These are phyloP conservation scores for Xylaria hypoxylon DNA, from an alignment of 2,329 filamentous ascomycete species.

Conservation along the genomic window DNA sequence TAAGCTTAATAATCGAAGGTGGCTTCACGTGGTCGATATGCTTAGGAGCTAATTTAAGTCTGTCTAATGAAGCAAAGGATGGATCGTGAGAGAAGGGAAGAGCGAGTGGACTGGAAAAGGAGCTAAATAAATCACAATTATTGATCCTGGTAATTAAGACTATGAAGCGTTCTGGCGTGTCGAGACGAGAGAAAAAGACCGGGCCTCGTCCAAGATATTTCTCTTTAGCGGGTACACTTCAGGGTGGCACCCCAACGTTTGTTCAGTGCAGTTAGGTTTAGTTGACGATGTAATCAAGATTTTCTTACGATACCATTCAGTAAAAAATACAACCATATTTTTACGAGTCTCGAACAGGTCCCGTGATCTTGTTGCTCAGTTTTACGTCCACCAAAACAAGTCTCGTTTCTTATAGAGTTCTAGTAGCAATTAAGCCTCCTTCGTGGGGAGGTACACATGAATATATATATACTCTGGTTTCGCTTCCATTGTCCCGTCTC, in stretches of 20 bases:
- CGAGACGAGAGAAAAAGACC: constrained; percentile 30
- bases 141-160: constrained; percentile 36
- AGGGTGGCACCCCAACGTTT: constrained; percentile 50
- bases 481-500: neutral
- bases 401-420: neutral
- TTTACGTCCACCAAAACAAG: neutral
- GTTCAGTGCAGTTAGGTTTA: constrained; percentile 51
- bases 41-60: constrained; percentile 52
- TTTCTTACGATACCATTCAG: constrained; percentile 61
- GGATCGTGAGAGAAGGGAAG: constrained; percentile 25
- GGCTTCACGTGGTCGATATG: constrained; percentile 44
- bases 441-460: neutral
- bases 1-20: constrained; percentile 42
- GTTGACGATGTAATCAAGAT: constrained; percentile 54
- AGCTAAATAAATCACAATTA: constrained; percentile 16
- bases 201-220: constrained; percentile 46
- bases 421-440: neutral
- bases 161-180: constrained; percentile 38
- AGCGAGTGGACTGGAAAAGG: constrained; percentile 27
- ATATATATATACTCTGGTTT: neutral
- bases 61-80: constrained; percentile 36
- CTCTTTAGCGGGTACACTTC: constrained; percentile 47
- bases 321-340: constrained; percentile 36
- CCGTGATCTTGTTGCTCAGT: neutral
- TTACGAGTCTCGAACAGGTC: constrained; percentile 21